These are phyloP conservation scores for Ascochyta lentis DNA, from an alignment of 2,329 filamentous ascomycete genomes.

Conservation along the genomic window DNA sequence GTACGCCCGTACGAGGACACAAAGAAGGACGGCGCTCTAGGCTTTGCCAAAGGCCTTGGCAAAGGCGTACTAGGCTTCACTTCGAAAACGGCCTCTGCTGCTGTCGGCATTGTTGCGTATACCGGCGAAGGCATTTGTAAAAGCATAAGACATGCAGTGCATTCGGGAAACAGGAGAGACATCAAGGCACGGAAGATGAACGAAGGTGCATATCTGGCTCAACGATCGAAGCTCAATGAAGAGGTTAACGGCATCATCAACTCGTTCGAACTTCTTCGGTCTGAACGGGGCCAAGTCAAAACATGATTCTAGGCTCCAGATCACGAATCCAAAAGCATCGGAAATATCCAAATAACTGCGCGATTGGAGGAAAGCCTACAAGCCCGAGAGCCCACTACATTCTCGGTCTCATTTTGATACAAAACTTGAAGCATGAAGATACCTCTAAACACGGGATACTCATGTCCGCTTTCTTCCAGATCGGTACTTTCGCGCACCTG, in stretches of 20 bases:
- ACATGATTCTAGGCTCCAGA: neutral
- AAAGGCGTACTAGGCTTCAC: slow-evolving; percentile 37
- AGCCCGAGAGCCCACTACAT: too few species aligned
- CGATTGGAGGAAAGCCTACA: too few species aligned
- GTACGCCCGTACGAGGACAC: slow-evolving; percentile 40
- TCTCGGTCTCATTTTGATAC: too few species aligned
- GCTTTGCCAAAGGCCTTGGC: slow-evolving; percentile 43
- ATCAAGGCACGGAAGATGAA: slow-evolving; percentile 3
- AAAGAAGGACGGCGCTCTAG: slow-evolving; percentile 41
- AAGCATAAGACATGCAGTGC: slow-evolving; percentile 11
- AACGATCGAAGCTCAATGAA: neutral
- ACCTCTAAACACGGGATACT: neutral
- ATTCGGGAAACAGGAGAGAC: slow-evolving; percentile 3
- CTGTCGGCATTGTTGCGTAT: slow-evolving; percentile 22
- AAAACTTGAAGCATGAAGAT: neutral
- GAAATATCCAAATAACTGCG: too few species aligned
- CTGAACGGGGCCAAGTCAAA: neutral
- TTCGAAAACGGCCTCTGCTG: slow-evolving; percentile 3
- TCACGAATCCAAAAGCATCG: neutral
- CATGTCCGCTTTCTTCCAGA: neutral
- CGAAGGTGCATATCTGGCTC: slow-evolving; percentile 7
- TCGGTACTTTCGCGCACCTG: neutral
- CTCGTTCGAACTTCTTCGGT: slow-evolving; percentile 3
- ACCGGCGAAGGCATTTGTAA: slow-evolving; percentile 26
- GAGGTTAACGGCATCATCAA: neutral